Conservation (phyloP, 768 basidiomycete genomes). For the Ephemerocybe angulata region DNA sequence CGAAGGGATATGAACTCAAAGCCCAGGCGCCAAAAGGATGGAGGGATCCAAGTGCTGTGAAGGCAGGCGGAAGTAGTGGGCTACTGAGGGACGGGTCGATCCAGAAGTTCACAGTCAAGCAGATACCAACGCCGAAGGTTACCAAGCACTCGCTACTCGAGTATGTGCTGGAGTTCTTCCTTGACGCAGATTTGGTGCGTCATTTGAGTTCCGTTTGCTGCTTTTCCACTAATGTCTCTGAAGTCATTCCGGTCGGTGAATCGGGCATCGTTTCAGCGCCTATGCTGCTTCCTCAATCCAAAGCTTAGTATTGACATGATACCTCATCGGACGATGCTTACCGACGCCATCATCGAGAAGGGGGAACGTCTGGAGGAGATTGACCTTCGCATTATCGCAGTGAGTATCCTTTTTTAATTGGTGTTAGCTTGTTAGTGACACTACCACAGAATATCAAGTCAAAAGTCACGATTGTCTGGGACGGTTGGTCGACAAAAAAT, state of each 20-base stretch:
- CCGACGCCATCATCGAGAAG: conserved; percentile 9
- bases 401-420: conserved; percentile 6
- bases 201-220: neutral
- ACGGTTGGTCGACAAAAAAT: conserved; percentile 15
- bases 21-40: conserved; percentile 11
- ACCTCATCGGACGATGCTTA: conserved; percentile 12
- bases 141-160: conserved; percentile 14
- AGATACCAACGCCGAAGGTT: neutral
- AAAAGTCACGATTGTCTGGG: conserved; percentile 11
- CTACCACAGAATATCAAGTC: conserved; percentile 9
- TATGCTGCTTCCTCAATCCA: conserved; percentile 7
- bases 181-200: conserved; percentile 16
- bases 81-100: neutral
- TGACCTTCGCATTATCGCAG: conserved; percentile 6
- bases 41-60: neutral
- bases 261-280: conserved; percentile 4
- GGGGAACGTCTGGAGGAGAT: conserved; percentile 11
- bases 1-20: conserved; percentile 6
- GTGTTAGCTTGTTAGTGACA: neutral
- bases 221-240: neutral
- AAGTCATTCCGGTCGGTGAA: conserved; percentile 18
- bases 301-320: conserved; percentile 12
- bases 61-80: neutral
- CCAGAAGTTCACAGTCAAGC: conserved; percentile 8
- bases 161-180: conserved; percentile 15